These are phyloP conservation scores for Cymodocea nodosa DNA, from an alignment of 116 monocot species.

Conservation along the genomic window DNA sequence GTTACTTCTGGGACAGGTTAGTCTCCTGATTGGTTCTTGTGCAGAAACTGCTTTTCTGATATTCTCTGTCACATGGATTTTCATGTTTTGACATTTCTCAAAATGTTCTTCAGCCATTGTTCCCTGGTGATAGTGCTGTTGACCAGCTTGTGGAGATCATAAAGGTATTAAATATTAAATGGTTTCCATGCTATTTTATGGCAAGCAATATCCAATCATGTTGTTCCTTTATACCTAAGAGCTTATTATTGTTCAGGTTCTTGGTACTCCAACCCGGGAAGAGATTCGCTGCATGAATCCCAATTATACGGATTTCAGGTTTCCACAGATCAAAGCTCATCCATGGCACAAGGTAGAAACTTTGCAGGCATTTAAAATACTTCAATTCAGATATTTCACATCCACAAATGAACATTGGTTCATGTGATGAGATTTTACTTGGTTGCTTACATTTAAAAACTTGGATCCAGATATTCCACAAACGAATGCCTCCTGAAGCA, in stretches of 20 bases:
- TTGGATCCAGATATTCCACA: slow-evolving; percentile 14
- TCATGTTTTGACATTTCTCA: not conserved
- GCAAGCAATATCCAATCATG: not conserved
- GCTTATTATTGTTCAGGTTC: slow-evolving; percentile 4
- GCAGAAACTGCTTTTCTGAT: not conserved
- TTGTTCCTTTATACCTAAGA: not conserved
- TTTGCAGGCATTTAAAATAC: not conserved
- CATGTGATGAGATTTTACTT: not conserved
- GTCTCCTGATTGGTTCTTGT: not conserved
- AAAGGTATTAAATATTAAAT: slow-evolving; percentile 12
- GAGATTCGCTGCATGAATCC: slow-evolving; percentile 24
- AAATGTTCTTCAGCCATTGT: slow-evolving; percentile 14
- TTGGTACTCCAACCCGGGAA: slow-evolving; percentile 20
- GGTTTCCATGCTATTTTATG: not conserved
- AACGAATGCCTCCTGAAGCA: slow-evolving; percentile 24
- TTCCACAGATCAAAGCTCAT: slow-evolving; percentile 9
- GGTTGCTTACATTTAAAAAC: not conserved
- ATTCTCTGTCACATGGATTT: not conserved
- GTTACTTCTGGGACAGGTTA: slow-evolving; percentile 21
- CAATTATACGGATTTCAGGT: slow-evolving; percentile 15
- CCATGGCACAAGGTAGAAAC: slow-evolving; percentile 15
- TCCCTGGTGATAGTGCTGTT: slow-evolving; percentile 24
- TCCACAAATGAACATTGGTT: not conserved
- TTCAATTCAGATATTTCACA: slow-evolving; percentile 4
- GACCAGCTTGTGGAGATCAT: slow-evolving; percentile 26